Evolutionary conservation across 2,329 filamentous ascomycete species (phyloP).

Genomic region (Chrysoporthe puriensis): DNA sequence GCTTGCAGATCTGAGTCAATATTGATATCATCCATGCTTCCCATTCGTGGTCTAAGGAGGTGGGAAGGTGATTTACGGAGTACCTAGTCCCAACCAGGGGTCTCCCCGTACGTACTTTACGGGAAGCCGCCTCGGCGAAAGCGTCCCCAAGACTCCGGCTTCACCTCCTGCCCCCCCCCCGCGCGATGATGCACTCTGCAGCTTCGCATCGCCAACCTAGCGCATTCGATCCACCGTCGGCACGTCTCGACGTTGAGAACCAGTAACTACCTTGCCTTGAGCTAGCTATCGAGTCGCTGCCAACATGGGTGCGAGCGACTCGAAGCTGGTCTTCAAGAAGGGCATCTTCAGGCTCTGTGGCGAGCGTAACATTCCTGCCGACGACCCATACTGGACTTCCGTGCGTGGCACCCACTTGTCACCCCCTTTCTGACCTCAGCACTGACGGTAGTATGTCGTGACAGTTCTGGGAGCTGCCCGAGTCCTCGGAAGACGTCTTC

Average conservation of each 20-base stretch:
- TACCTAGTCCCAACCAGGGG: neutral
- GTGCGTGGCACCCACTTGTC: conserved; percentile 55
- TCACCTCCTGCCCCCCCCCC: neutral
- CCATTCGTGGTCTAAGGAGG: neutral
- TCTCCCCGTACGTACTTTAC: neutral
- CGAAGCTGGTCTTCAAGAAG: conserved; percentile 98
- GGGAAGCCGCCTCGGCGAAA: neutral
- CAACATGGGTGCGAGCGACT: conserved; percentile 94
- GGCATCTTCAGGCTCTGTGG: conserved; percentile 97
- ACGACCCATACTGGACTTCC: conserved; percentile 91
- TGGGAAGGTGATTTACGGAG: neutral
- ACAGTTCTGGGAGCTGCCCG: conserved; percentile 96
- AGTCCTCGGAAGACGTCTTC: conserved; percentile 95
- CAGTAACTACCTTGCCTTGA: conserved; percentile 9
- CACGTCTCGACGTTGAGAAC: conserved; percentile 10
- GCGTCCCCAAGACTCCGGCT: neutral
- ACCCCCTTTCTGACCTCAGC: neutral
- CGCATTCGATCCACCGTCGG: neutral
- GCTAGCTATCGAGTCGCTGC: conserved; percentile 31
- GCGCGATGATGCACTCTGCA: neutral
- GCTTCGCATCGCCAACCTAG: neutral
- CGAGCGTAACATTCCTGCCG: conserved; percentile 81
- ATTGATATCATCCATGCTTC: neutral
- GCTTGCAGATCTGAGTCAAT: conserved; percentile 7
- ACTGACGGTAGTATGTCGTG: conserved; percentile 14